Percentiles rank a stretch among this genome's conserved stretches.
These are phyloP conservation scores for Ophiosphaerella korrae DNA, from an alignment of 2,329 filamentous ascomycete species.

Conservation along the genomic window DNA sequence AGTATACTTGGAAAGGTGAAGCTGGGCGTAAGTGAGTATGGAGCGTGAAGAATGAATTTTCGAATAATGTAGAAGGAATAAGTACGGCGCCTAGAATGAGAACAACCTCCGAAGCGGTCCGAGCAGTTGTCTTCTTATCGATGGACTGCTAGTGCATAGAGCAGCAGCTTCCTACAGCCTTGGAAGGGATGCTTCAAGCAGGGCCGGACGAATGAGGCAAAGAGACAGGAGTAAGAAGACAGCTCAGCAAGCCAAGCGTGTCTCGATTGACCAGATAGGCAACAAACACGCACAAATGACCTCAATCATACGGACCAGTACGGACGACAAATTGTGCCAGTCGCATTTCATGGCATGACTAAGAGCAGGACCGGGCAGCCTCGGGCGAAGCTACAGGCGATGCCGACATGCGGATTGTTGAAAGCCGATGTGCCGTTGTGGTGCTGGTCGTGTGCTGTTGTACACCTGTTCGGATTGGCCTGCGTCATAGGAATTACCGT, in stretches of 20 bases:
- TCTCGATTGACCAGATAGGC: not conserved
- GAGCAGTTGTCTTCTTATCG: not conserved
- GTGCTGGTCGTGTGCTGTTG: slow-evolving; percentile 5
- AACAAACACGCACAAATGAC: slow-evolving; percentile 2
- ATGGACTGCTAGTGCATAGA: slow-evolving; percentile 1
- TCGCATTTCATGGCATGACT: slow-evolving; percentile 4
- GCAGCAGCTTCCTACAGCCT: not conserved
- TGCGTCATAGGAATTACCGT: not conserved
- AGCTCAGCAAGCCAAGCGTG: not conserved
- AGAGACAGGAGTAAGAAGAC: not conserved
- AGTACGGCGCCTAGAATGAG: not conserved
- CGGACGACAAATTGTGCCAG: not conserved
- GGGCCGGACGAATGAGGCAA: not conserved
- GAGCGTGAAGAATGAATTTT: slow-evolving; percentile 1
- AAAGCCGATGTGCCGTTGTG: not conserved
- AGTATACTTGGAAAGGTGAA: not conserved
- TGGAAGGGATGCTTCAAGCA: not conserved
- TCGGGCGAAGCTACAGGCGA: not conserved
- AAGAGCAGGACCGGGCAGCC: not conserved
- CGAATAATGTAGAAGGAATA: not conserved
- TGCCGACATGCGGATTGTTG: not conserved
- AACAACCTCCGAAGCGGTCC: slow-evolving; percentile 5
- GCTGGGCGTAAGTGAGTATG: not conserved
- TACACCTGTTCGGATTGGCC: not conserved
- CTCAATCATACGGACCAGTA: not conserved